Percentiles rank a stretch among this genome's conserved stretches.
phyloP scores from a whole-genome alignment of 2,329 filamentous ascomycete species.

The Bipolaris cookei region DNA sequence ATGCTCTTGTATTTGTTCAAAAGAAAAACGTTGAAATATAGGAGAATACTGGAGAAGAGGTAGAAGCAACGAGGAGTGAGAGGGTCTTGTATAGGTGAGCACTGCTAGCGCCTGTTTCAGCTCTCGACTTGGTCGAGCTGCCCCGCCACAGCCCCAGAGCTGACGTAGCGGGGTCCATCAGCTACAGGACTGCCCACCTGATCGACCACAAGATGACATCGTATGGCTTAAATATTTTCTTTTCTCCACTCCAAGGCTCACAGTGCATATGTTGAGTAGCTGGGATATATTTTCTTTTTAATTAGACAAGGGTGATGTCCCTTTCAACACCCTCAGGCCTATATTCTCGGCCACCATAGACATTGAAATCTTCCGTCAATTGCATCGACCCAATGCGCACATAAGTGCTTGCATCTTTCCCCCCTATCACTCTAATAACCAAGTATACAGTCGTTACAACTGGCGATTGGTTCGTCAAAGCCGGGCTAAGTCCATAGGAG shows the following conservation, averaged over 20 bases:
- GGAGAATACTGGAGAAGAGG: not conserved
- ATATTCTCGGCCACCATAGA: not conserved
- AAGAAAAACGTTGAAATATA: not conserved
- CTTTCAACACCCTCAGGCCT: not conserved
- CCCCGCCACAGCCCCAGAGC: slow-evolving; percentile 10
- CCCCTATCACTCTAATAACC: too few relatives aligned
- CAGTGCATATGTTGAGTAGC: not conserved
- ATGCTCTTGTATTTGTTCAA: slow-evolving; percentile 3
- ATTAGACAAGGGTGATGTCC: not conserved
- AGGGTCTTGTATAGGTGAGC: not conserved
- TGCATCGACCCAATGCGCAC: slow-evolving; percentile 1
- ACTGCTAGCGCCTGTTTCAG: slow-evolving; percentile 12
- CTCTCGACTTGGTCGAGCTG: slow-evolving; percentile 3
- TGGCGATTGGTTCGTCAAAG: not conserved
- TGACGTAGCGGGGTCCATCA: slow-evolving; percentile 11
- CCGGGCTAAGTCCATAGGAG: not conserved
- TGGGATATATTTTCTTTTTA: not conserved
- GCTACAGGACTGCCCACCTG: not conserved
- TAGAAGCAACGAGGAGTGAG: not conserved
- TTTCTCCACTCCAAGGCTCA: not conserved
- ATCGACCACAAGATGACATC: not conserved
- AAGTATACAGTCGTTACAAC: not conserved
- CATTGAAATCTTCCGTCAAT: not conserved
- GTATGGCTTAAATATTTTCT: not conserved
- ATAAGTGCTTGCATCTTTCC: too few relatives aligned